Conservation (phyloP, 768 basidiomycete genomes). For the Rhizopogon sp. region DNA sequence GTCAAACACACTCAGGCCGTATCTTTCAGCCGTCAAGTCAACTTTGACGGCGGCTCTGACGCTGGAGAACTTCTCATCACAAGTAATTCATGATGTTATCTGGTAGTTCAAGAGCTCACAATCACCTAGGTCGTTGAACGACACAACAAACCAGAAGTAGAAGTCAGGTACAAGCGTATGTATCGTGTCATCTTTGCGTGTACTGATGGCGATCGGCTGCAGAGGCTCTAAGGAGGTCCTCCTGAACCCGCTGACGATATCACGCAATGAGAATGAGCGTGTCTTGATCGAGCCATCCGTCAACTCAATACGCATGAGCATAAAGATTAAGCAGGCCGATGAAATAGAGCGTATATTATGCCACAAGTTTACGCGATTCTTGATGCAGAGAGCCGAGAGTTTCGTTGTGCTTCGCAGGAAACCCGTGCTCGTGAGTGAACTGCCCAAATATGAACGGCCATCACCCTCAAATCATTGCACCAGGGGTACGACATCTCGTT, state of each 20-base stretch:
- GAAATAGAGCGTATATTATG: slow-evolving; percentile 97
- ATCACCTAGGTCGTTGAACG: slow-evolving; percentile 80
- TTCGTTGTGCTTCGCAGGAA: slow-evolving; percentile 95
- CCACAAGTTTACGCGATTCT: slow-evolving; percentile 97
- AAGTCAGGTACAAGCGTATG: slow-evolving; percentile 57
- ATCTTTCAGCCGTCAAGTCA: slow-evolving; percentile 92
- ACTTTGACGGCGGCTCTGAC: slow-evolving; percentile 97
- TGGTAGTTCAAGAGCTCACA: slow-evolving; percentile 13
- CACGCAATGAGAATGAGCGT: slow-evolving; percentile 94
- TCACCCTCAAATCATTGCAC: slow-evolving; percentile 5
- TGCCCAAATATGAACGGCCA: slow-evolving; percentile 5
- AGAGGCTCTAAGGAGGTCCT: slow-evolving; percentile 93
- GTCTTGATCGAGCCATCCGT: slow-evolving; percentile 96
- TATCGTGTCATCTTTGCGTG: not conserved
- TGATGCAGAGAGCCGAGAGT: slow-evolving; percentile 98
- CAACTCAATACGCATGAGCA: slow-evolving; percentile 95
- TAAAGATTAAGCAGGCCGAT: slow-evolving; percentile 99
- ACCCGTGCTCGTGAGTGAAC: slow-evolving; percentile 69
- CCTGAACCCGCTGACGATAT: slow-evolving; percentile 89
- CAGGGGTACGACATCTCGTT: slow-evolving; percentile 99
- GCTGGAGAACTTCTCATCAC: slow-evolving; percentile 96
- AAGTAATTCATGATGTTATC: slow-evolving; percentile 45
- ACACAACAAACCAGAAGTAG: slow-evolving; percentile 96
- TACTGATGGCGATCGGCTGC: slow-evolving; percentile 8
- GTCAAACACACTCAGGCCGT: slow-evolving; percentile 95